Base-by-base conservation (phyloP, 768 basidiomycete species). In the Pholiota microspora region DNA sequence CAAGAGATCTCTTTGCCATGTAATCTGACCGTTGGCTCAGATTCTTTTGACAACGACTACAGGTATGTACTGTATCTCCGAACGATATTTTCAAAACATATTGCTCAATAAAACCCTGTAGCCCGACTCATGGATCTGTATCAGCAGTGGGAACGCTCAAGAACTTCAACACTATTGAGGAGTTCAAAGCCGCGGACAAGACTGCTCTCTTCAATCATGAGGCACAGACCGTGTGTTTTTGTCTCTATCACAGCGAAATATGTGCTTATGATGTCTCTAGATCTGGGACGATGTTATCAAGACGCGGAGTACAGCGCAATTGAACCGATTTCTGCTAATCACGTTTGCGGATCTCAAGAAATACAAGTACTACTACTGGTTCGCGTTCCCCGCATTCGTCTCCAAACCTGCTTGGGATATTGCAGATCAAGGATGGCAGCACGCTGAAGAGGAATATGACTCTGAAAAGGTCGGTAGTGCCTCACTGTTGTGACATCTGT, bases 341-440 rank as follows among this genome's bases (percentile, higher is more conserved):
- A 94, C 94, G 0, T 98, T 86, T 62, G 92, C 97, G 0, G 97
- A 99, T 70, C 85, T 99, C 62, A 99, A 98, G 79, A 98, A 95
- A 69, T 98, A 97, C 77, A 89, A 88, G 61, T 98, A 94, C 67
- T 94, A 88, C 65, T 98, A 98, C 71, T 99, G 96, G 97, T 98
- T 98, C 65, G 89, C 91, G 0, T 97, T 98, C 69, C 96, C 97
- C 2, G 93, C 95, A 0, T 86, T 98, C 59, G 86, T 88, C 0
- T 77, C 90, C 18, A 93, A 92, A 61, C 94, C 97, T 6, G 83
- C 88, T 4, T 98, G 95, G 95, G 87, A 92, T 74, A 86, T 91
- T 60, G 73, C 75, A 29, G 80, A 77, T 5, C 65, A 71, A 9
- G 88, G 86, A 0, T 89, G 89, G 84, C 71, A 66, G 46, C 50